phyloP scores from a whole-genome alignment of 352 stramenopile species.

The Globisporangium parvum region DNA sequence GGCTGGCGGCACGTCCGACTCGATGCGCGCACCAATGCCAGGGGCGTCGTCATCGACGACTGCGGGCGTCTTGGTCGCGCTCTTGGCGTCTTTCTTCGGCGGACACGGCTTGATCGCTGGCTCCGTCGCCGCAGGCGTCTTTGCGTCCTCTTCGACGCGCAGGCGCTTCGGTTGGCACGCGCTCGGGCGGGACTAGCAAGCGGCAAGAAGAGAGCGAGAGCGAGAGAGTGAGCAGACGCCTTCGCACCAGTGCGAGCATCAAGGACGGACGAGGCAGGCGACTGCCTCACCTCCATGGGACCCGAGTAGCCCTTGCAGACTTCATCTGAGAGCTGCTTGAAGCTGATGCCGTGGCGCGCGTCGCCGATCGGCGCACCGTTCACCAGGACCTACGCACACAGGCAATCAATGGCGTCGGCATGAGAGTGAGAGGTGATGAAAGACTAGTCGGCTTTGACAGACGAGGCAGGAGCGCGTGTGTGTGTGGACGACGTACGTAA shows the following conservation, averaged over 20 bases:
- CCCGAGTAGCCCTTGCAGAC: slow-evolving; percentile 69
- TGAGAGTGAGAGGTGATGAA: no score
- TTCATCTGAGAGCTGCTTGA: slow-evolving; percentile 57
- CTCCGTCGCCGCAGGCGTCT: slow-evolving; percentile 20
- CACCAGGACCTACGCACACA: slow-evolving; percentile 35
- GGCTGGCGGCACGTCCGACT: slow-evolving; percentile 7
- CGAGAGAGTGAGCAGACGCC: no score
- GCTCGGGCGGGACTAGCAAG: slow-evolving; percentile 27
- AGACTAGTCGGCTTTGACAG: no score
- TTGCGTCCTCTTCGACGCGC: slow-evolving; percentile 25
- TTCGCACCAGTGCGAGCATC: not conserved
- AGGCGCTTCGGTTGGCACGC: slow-evolving; percentile 62
- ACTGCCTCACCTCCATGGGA: slow-evolving; percentile 24
- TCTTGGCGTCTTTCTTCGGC: slow-evolving; percentile 52
- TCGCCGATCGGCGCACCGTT: slow-evolving; percentile 54
- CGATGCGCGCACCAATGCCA: slow-evolving; percentile 51
- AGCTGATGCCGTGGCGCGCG: slow-evolving; percentile 50
- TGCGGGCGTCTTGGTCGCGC: not conserved
- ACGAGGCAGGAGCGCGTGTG: not conserved
- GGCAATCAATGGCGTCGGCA: not conserved
- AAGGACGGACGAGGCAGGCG: no score
- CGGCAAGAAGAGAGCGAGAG: no score
- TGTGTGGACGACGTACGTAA: slow-evolving; percentile 30
- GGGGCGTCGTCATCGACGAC: slow-evolving; percentile 45
- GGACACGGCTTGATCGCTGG: slow-evolving; percentile 59